These are phyloP conservation scores for Suhomyces yuchorum DNA, from an alignment of 1,139 yeast species.

Conservation along the genomic window DNA sequence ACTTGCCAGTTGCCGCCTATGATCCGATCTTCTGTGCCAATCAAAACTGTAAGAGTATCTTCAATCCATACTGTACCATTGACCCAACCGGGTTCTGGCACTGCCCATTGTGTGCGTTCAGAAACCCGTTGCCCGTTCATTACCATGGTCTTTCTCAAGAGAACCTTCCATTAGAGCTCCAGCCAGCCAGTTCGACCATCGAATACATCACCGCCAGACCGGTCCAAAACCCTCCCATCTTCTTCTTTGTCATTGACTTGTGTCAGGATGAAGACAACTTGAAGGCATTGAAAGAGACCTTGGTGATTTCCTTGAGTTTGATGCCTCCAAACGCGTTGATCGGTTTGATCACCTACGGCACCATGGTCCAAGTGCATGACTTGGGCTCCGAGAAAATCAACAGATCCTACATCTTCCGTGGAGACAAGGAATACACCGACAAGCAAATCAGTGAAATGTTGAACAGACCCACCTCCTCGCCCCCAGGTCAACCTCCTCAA, in stretches of 20 bases:
- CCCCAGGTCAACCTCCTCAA: slow-evolving; percentile 27
- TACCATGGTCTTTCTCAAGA: slow-evolving; percentile 84
- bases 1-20: slow-evolving; percentile 77
- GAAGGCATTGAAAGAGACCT: slow-evolving; percentile 83
- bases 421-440: slow-evolving; percentile 82
- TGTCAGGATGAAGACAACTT: slow-evolving; percentile 95
- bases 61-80: slow-evolving; percentile 86
- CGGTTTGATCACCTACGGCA: slow-evolving; percentile 91
- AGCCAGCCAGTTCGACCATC: slow-evolving; percentile 76
- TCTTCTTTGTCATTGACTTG: slow-evolving; percentile 85
- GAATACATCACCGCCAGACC: slow-evolving; percentile 92
- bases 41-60: slow-evolving; percentile 77
- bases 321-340: slow-evolving; percentile 93
- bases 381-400: slow-evolving; percentile 76
- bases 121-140: slow-evolving; percentile 89
- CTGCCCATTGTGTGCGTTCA: slow-evolving; percentile 81
- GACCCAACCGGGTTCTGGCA: slow-evolving; percentile 88
- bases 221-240: slow-evolving; percentile 89
- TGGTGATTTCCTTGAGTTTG: slow-evolving; percentile 76
- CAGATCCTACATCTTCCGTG: slow-evolving; percentile 87
- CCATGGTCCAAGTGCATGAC: slow-evolving; percentile 94
- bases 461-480: slow-evolving; percentile 49
- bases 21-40: slow-evolving; percentile 87
- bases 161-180: slow-evolving; percentile 84
- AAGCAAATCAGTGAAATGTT: slow-evolving; percentile 78